Conservation (phyloP, 768 basidiomycete species). For the Naganishia friedmannii region DNA sequence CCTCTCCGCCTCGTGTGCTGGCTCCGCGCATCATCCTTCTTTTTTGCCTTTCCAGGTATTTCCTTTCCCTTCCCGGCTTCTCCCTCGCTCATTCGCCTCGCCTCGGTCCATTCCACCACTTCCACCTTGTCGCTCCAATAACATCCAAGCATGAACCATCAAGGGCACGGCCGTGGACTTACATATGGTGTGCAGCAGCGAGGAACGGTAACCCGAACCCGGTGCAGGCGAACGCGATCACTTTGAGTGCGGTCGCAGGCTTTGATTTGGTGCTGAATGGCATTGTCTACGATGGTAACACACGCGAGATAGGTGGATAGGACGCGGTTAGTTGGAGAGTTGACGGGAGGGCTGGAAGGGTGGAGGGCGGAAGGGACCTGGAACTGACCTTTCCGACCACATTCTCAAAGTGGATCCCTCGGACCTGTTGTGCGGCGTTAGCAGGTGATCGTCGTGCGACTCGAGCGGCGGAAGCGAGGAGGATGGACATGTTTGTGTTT, state of each 20-base stretch:
- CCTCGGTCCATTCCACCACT: too few relatives aligned
- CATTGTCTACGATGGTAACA: slow-evolving; percentile 26
- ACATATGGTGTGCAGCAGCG: slow-evolving; percentile 47
- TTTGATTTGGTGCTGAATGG: slow-evolving; percentile 46
- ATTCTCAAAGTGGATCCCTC: slow-evolving; percentile 48
- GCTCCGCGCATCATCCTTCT: too few relatives aligned
- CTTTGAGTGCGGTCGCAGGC: slow-evolving; percentile 41
- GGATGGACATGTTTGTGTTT: slow-evolving; percentile 39
- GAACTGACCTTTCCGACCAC: slow-evolving; percentile 46
- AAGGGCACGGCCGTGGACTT: slow-evolving; percentile 28
- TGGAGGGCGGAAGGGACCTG: neutral
- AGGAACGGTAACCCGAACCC: slow-evolving; percentile 49
- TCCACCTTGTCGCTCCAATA: too few relatives aligned
- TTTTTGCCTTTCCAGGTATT: too few relatives aligned
- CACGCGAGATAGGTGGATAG: neutral
- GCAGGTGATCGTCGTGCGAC: slow-evolving; percentile 24
- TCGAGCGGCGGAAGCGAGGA: slow-evolving; percentile 39
- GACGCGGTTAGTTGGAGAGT: neutral
- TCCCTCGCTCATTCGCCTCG: too few relatives aligned
- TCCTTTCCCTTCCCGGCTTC: too few relatives aligned
- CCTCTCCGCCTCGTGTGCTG: too few relatives aligned
- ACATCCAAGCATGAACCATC: too few relatives aligned
- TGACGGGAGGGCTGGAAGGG: neutral
- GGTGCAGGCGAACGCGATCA: slow-evolving; percentile 35
- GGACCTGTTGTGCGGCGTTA: slow-evolving; percentile 36